A percentile compares a stretch with the other conserved stretches of the same genome.
Conservation (phyloP, 2,329 filamentous ascomycete genomes). For the Ophiosphaerella herpotricha region DNA sequence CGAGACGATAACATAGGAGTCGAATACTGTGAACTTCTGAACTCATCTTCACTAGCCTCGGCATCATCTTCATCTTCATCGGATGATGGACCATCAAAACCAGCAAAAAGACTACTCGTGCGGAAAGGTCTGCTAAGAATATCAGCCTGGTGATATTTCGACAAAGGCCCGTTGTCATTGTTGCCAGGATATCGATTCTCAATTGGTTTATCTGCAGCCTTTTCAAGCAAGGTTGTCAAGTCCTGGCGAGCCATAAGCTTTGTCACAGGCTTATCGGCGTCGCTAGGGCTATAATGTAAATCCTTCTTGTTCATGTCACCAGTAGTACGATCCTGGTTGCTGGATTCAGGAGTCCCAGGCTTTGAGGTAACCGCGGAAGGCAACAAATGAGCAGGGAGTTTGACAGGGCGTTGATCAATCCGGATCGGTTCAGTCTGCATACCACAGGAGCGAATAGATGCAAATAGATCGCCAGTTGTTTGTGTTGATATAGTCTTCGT, state of each 20-base stretch:
- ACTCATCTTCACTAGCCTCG: constrained; percentile 67
- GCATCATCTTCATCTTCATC: constrained; percentile 60
- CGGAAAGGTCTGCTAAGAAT: constrained; percentile 70
- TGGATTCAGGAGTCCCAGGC: constrained; percentile 47
- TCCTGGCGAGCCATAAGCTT: constrained; percentile 34
- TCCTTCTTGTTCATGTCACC: constrained; percentile 18
- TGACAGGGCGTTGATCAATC: constrained; percentile 75
- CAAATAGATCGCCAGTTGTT: constrained; percentile 61
- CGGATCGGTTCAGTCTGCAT: constrained; percentile 92
- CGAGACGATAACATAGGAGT: constrained; percentile 55
- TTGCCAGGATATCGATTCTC: constrained; percentile 76
- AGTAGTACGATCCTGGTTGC: constrained; percentile 9
- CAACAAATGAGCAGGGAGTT: constrained; percentile 76
- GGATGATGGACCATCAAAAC: constrained; percentile 72
- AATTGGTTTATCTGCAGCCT: constrained; percentile 40
- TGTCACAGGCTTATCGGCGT: constrained; percentile 15
- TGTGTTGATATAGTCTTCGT: constrained; percentile 84
- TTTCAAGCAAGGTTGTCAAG: constrained; percentile 35
- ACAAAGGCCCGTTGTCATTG: constrained; percentile 78
- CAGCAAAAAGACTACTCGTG: constrained; percentile 84
- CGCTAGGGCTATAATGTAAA: constrained; percentile 12
- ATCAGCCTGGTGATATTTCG: constrained; percentile 60
- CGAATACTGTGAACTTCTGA: constrained; percentile 46
- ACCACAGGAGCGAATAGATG: constrained; percentile 58
- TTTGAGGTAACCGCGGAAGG: constrained; percentile 73